phyloP scores from a whole-genome alignment of 2,329 filamentous ascomycete species.

The Aspergillus novofumigatus region DNA sequence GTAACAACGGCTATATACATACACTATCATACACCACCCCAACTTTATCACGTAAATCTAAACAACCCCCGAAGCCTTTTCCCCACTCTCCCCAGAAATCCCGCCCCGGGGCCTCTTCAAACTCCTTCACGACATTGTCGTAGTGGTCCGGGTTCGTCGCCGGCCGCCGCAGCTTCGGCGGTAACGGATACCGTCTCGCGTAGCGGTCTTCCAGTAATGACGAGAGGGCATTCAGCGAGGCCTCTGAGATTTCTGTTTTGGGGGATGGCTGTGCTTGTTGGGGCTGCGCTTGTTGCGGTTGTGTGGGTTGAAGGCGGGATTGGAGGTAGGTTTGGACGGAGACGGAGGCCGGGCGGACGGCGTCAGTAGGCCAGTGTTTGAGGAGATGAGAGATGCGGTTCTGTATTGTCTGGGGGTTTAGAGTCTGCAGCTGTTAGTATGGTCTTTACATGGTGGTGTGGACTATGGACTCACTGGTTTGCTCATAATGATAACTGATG shows the following conservation, averaged over 20 bases:
- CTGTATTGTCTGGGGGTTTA: constrained; percentile 26
- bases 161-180: constrained; percentile 46
- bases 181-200: constrained; percentile 47
- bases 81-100: constrained; percentile 42
- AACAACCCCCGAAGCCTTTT: constrained; percentile 48
- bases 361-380: constrained; percentile 43
- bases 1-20: background rate
- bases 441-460: background rate
- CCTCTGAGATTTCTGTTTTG: constrained; percentile 22
- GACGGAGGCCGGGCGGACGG: constrained; percentile 42
- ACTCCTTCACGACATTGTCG: constrained; percentile 48
- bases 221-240: constrained; percentile 55
- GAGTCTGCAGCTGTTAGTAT: constrained; percentile 12
- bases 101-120: constrained; percentile 50
- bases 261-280: constrained; percentile 8
- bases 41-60: constrained; percentile 34
- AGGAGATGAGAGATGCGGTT: constrained; percentile 40
- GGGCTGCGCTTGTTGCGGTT: constrained; percentile 9
- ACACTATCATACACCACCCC: background rate
- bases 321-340: constrained; percentile 43
- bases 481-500: background rate
- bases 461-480: constrained; percentile 18
- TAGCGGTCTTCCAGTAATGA: constrained; percentile 59
- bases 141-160: constrained; percentile 51
- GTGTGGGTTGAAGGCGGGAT: constrained; percentile 19